A percentile compares a stretch with the other conserved stretches of the same genome.
phyloP scores from a whole-genome alignment of 106 monocot genomes.

The Dendrobium chrysotoxum region DNA sequence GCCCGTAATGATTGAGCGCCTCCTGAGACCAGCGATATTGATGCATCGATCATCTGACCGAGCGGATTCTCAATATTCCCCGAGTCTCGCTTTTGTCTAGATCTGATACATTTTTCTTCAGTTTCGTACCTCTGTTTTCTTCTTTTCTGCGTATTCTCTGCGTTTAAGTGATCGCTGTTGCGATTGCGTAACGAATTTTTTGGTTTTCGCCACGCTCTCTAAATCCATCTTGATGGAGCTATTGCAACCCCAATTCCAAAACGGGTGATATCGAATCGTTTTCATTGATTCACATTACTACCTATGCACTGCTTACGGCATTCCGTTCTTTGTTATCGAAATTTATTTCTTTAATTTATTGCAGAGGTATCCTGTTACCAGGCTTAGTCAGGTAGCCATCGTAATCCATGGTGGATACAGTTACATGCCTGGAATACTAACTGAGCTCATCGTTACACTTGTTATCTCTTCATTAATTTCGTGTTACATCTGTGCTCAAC shows the following conservation, averaged over 20 bases:
- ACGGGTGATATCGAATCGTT: too few relatives aligned
- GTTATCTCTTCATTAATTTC: background rate
- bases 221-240: too few relatives aligned
- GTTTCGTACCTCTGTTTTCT: background rate
- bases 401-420: conserved; percentile 22
- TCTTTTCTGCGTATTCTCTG: background rate
- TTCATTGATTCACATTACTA: too few relatives aligned
- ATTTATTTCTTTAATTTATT: too few relatives aligned
- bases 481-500: conserved; percentile 30
- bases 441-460: conserved; percentile 28
- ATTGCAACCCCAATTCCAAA: too few relatives aligned
- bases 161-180: too few relatives aligned
- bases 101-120: background rate
- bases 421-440: conserved; percentile 35
- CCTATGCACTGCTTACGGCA: too few relatives aligned
- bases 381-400: conserved; percentile 27
- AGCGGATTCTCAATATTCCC: conserved; percentile 11
- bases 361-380: conserved; percentile 2
- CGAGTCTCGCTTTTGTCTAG: conserved; percentile 24
- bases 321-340: too few relatives aligned
- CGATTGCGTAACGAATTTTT: too few relatives aligned
- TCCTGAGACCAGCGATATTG: conserved; percentile 32
- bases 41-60: conserved; percentile 32
- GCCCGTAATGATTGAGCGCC: conserved; percentile 14
- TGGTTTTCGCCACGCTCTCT: too few relatives aligned